These are phyloP conservation scores for Megacollybia platyphylla DNA, from an alignment of 1,284 basidiomycete species.

Conservation along the genomic window DNA sequence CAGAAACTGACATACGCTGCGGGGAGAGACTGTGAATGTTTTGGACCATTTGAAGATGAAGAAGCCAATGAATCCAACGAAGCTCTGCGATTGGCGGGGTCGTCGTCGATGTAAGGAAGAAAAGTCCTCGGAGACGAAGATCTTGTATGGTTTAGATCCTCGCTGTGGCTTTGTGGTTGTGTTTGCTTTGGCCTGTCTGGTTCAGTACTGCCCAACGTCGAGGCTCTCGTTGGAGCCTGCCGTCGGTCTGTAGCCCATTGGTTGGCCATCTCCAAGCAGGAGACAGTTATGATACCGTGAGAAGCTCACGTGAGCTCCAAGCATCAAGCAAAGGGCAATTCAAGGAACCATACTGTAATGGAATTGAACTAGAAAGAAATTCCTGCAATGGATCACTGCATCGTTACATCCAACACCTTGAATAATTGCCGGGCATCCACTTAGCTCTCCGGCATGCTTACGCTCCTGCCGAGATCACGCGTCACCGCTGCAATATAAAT, in stretches of 20 bases:
- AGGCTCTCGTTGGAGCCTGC: conserved; percentile 3
- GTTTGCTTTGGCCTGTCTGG: not conserved
- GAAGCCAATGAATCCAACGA: conserved; percentile 37
- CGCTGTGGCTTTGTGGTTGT: conserved; percentile 42
- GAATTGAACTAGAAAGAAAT: too few relatives aligned
- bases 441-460: not conserved
- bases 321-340: too few relatives aligned
- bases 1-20: conserved; percentile 25
- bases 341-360: too few relatives aligned
- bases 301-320: too few relatives aligned
- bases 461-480: not conserved
- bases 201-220: conserved; percentile 5
- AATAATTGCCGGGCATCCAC: not conserved
- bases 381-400: too few relatives aligned
- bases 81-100: conserved; percentile 36
- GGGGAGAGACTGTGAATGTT: conserved; percentile 27
- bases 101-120: conserved; percentile 32
- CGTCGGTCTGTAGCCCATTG: conserved; percentile 1
- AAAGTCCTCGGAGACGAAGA: conserved; percentile 32
- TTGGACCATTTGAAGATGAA: conserved; percentile 26
- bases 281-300: too few relatives aligned
- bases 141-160: conserved; percentile 52
- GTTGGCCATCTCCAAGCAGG: too few relatives aligned
- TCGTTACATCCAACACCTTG: not conserved
- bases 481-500: not conserved